Base-by-base conservation (phyloP, 352 stramenopile genomes). In the Globisporangium middletonii region DNA sequence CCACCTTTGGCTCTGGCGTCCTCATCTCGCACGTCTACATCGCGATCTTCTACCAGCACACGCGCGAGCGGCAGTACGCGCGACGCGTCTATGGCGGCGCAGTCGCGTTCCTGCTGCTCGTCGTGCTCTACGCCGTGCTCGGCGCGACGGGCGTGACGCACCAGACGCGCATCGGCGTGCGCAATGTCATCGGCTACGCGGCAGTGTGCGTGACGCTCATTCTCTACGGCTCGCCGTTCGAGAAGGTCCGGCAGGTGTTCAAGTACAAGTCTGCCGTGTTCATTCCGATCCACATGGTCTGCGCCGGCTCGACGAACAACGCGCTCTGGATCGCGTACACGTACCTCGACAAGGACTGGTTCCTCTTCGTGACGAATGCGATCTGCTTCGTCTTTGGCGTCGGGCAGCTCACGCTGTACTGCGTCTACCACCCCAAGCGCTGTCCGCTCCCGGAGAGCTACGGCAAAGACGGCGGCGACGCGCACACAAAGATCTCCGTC, bases 211-310 rank as follows among this genome's bases (percentile, higher is more conserved):
- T 79, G n/a, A 73, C 62, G 5, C 19, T 83, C 47, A 50, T 83
- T 53, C 75, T 88, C 15, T 85, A 83, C 65, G 67, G 65, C 45
- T 83, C 74, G n/a, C 77, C 77, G 3, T 74, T 88, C 47, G 70
- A 80, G 43, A 77, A 78, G 44, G 64, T 83, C 54, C 54, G 56
- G 26, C 63, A 72, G 37, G 77, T 87, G 26, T 27, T 85, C 58
- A 66, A 65, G 60, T 70, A 72, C 68, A 72, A 71, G 43, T 79
- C 71, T 11, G 72, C 72, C 0, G 65, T 76, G 37, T 76, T 78
- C 63, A 68, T 87, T 41, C 67, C 72, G 16, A 76, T 85, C 45
- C 65, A 83, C 63, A 78, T 87, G 68, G 67, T 87, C 18, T 53
- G 64, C 47, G 72, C 71, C 12, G 74, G 72, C 46, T 75, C 68